Evolutionary conservation across 306 rosid genomes (phyloP).

Genomic region (Cicer cuneatum): DNA sequence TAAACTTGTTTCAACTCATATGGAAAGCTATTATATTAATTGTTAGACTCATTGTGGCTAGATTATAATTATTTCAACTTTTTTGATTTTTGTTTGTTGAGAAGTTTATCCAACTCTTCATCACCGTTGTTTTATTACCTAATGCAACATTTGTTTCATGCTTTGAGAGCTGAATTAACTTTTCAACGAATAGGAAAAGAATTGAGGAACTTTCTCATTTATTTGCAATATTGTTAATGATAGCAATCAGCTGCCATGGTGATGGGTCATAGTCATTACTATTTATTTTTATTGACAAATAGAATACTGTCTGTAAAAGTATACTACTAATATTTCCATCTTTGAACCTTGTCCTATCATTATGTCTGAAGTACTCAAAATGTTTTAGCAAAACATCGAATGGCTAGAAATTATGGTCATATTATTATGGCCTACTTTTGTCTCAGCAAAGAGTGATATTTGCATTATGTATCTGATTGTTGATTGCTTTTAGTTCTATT

Average conservation of each 20-base stretch:
- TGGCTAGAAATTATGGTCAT: conserved; percentile 15
- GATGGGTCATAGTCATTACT: conserved; percentile 5
- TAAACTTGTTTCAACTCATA: not conserved
- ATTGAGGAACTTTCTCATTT: not conserved
- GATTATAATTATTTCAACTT: not conserved
- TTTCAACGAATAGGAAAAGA: not conserved
- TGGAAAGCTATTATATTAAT: not conserved
- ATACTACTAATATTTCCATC: conserved; percentile 17
- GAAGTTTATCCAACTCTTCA: not conserved
- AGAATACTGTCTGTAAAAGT: not conserved
- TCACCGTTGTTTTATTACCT: not conserved
- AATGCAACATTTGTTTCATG: conserved; percentile 1
- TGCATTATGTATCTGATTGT: conserved; percentile 31
- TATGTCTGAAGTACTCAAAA: not conserved
- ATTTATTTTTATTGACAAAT: not conserved
- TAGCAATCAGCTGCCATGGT: not conserved
- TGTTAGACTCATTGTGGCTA: not conserved
- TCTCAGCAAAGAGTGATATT: conserved; percentile 13
- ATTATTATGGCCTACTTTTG: not conserved
- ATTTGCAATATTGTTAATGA: conserved; percentile 4
- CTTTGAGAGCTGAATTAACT: not conserved
- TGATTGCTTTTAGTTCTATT: conserved; percentile 21
- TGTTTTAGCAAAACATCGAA: conserved; percentile 18
- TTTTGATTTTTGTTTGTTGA: not conserved
- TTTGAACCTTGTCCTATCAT: not conserved